Evolutionary conservation across 1,284 basidiomycete genomes (phyloP).

Genomic region (Lentinus polychrous): DNA sequence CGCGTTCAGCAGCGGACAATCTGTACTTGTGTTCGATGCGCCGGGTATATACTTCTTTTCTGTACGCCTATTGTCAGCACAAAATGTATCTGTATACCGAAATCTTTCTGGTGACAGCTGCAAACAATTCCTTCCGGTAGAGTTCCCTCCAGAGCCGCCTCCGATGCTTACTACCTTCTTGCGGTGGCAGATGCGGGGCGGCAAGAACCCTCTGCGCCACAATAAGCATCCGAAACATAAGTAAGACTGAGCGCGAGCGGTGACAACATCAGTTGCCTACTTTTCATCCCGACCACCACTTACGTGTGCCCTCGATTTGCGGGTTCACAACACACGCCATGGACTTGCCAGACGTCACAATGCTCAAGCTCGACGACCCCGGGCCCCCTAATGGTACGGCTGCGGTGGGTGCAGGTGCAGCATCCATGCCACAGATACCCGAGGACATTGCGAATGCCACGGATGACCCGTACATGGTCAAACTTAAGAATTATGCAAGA

Average conservation of each 20-base stretch:
- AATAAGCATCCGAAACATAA: no score
- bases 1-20: background rate
- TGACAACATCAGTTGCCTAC: background rate
- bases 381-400: conserved; percentile 17
- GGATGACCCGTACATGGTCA: conserved; percentile 42
- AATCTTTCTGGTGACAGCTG: no score
- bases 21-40: background rate
- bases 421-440: conserved; percentile 17
- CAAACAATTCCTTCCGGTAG: no score
- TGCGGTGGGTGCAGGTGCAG: conserved; percentile 7
- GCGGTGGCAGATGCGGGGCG: no score
- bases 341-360: conserved; percentile 43
- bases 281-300: conserved; percentile 2
- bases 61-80: no score
- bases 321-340: conserved; percentile 25
- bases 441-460: conserved; percentile 31
- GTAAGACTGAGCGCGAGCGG: no score
- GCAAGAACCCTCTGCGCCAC: no score
- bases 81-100: no score
- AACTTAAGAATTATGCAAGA: conserved; percentile 52
- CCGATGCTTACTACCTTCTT: no score
- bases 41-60: no score
- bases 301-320: background rate
- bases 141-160: no score
- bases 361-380: conserved; percentile 37